Evolutionary conservation across 78 protist species (phyloP).

Genomic region (Tieghemostelium lacteum): DNA sequence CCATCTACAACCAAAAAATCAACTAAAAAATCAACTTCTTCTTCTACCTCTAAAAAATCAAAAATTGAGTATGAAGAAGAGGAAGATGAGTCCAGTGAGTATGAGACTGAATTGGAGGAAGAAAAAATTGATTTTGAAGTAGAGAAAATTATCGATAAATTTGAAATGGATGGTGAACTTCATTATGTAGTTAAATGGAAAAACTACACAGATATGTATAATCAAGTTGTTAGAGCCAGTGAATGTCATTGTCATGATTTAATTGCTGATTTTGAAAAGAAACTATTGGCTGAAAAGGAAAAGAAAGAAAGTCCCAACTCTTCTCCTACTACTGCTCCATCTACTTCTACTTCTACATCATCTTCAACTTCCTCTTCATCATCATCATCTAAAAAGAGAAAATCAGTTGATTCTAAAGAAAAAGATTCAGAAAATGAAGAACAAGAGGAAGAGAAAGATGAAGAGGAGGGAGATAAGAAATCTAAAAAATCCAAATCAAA

Average conservation of each 20-base stretch:
- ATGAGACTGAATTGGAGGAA: background rate
- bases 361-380: background rate
- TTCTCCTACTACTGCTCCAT: background rate
- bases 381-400: background rate
- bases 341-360: background rate
- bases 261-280: constrained; percentile 17
- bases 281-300: background rate
- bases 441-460: background rate
- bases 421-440: background rate
- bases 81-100: background rate
- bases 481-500: background rate
- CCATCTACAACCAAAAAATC: background rate
- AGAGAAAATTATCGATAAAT: constrained; percentile 5
- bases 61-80: constrained; percentile 1
- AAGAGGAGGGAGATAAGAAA: background rate
- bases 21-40: background rate
- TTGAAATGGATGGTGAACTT: background rate
- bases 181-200: constrained; percentile 46
- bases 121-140: constrained; percentile 12
- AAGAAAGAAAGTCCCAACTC: too few relatives aligned
- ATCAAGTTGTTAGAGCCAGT: background rate
- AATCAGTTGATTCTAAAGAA: too few relatives aligned
- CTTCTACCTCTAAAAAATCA: background rate
- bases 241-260: constrained; percentile 17
- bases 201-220: background rate